Base-by-base conservation (phyloP, 345 rosid genomes). In the Stellera chamaejasme region DNA sequence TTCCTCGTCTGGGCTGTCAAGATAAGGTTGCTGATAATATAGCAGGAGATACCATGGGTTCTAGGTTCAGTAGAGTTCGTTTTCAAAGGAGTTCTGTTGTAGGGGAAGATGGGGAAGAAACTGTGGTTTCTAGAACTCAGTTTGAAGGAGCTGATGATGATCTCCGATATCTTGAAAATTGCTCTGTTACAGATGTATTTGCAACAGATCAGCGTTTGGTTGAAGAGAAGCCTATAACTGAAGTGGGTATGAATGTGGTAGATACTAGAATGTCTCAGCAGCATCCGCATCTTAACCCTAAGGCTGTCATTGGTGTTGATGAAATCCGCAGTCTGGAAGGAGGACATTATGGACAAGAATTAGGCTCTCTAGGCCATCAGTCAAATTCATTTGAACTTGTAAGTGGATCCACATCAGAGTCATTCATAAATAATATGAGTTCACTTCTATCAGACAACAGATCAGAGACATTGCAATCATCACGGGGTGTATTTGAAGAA, bases 201-300 rank as follows among this genome's bases (percentile, higher is more conserved):
- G 81, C 72, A 52, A 62, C 59, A 66, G 77, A 71, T 66, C 74
- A 60, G 36, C 62, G 77, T 43, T 79, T 79, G 55, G 59, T 57
- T 43, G 72, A 28, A 43, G 67, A 66, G 52, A 70, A 72, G 58
- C 53, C 56, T 43, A 63, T 45, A 14, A 12, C 45, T 53, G 69
- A 58, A 36, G 50, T 56, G 53, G 72, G 71, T 44, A 25, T 58
- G 43, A 50, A 60, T 15, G 25, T 14, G 32, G 13, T 45, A 43
- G 75, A 73, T 70, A 60, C 56, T 65, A 43, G 55, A 67, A 55
- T 27, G 57, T 69, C 48, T 28, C 63, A 47, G 49, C 54, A 70
- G 54, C 27, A 32, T 61, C 54, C 44, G 16, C 41, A 42, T 62
- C 57, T 43, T 55, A 66, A 64, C 44, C 23, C 55, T 19, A 64